Percentiles rank a stretch among this genome's conserved stretches.
Evolutionary conservation across 352 stramenopile species (phyloP).

Genomic region (Globisporangium okanoganense): DNA sequence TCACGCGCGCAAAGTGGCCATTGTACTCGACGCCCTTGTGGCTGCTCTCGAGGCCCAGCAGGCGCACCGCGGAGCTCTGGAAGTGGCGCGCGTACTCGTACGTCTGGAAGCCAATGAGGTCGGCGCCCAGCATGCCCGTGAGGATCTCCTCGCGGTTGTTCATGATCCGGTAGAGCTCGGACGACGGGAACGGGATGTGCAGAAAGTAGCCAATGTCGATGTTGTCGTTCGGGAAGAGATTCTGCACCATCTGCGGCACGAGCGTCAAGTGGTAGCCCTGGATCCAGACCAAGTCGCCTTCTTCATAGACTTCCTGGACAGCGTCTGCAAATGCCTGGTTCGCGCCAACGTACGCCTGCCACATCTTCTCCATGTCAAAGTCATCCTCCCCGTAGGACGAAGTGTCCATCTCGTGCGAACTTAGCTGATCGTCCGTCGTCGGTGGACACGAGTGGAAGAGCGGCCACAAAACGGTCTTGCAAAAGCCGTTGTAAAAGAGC

Average conservation of each 20-base stretch:
- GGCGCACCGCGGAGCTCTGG: conserved; percentile 77
- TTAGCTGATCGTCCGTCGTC: conserved; percentile 74
- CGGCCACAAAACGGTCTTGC: conserved; percentile 90
- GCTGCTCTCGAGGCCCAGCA: conserved; percentile 85
- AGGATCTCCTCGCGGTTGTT: conserved; percentile 87
- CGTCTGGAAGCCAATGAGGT: conserved; percentile 90
- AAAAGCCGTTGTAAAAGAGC: conserved; percentile 90
- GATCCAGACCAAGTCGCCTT: conserved; percentile 89
- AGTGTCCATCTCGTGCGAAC: conserved; percentile 49
- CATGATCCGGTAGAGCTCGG: conserved; percentile 87
- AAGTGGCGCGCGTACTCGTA: conserved; percentile 90
- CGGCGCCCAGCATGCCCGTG: conserved; percentile 80
- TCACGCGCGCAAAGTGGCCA: conserved; percentile 85
- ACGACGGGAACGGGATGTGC: conserved; percentile 90
- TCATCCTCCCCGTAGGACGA: conserved; percentile 44
- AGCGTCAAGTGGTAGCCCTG: conserved; percentile 90
- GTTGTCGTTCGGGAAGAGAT: conserved; percentile 89
- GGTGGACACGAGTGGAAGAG: conserved; percentile 87
- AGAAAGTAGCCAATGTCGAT: conserved; percentile 86
- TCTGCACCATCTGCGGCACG: conserved; percentile 87
- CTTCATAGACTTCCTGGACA: conserved; percentile 84
- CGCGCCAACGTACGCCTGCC: conserved; percentile 86
- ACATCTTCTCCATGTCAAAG: conserved; percentile 80
- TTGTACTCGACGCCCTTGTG: conserved; percentile 88
- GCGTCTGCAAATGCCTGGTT: conserved; percentile 88